Percentiles rank a stretch among this genome's conserved stretches.
Evolutionary conservation across 2,329 filamentous ascomycete genomes (phyloP).

Genomic region (Claviceps spartinae): DNA sequence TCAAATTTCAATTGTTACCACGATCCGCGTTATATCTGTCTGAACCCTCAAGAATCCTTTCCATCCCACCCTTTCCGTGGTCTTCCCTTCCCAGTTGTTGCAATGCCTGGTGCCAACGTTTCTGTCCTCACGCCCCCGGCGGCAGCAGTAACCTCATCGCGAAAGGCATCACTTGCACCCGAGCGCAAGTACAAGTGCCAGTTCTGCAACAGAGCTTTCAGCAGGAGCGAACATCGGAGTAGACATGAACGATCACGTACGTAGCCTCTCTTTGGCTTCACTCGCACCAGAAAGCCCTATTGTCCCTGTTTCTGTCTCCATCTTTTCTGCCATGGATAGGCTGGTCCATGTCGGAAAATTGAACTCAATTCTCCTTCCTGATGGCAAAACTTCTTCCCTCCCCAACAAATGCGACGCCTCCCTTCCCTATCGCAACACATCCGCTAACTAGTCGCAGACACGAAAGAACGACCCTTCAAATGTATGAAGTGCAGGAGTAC

Average conservation of each 20-base stretch:
- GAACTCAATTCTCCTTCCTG: neutral
- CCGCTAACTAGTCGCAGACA: conserved; percentile 46
- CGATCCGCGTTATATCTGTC: conserved; percentile 12
- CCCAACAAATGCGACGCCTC: conserved; percentile 4
- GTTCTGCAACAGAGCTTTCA: conserved; percentile 96
- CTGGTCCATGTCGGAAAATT: neutral
- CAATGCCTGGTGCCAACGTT: conserved; percentile 59
- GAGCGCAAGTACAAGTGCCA: conserved; percentile 99
- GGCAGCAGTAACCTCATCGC: conserved; percentile 55
- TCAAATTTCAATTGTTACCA: conserved; percentile 6
- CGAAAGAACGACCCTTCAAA: conserved; percentile 97
- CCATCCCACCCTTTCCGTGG: too few species aligned
- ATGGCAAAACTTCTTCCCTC: neutral
- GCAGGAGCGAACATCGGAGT: conserved; percentile 90
- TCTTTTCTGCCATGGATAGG: neutral
- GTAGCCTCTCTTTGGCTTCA: conserved; percentile 27
- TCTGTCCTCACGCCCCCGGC: conserved; percentile 49
- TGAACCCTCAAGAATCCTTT: conserved; percentile 7
- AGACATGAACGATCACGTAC: conserved; percentile 96
- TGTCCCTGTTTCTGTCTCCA: neutral
- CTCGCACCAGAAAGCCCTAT: neutral
- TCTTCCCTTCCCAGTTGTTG: conserved; percentile 25
- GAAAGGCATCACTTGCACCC: conserved; percentile 64
- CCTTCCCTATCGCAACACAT: neutral
- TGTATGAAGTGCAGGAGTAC: conserved; percentile 97